A percentile compares a stretch with the other conserved stretches of the same genome.
Evolutionary conservation across 148 eudicot species (phyloP).

Genomic region (Heliosperma pusillum): DNA sequence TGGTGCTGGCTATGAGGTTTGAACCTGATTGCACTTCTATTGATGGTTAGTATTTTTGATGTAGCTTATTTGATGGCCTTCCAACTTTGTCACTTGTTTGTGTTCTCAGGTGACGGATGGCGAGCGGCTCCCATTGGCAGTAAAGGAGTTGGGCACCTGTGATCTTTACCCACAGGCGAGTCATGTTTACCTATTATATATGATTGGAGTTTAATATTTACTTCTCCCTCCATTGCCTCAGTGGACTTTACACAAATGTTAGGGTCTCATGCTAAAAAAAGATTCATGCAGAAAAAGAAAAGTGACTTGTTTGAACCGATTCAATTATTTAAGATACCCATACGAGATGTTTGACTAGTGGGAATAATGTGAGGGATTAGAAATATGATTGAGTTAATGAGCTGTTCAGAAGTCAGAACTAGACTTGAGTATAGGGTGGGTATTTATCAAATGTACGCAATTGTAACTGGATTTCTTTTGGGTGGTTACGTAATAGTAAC

Average conservation of each 20-base stretch:
- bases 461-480: neutral
- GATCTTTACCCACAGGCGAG: conserved; percentile 98
- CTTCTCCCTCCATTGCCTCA: neutral
- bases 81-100: conserved; percentile 14
- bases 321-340: neutral
- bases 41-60: neutral
- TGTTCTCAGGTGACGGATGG: conserved; percentile 85
- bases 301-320: neutral
- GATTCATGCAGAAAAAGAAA: neutral
- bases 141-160: conserved; percentile 95
- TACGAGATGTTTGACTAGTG: neutral
- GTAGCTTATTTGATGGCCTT: neutral
- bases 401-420: neutral
- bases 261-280: neutral
- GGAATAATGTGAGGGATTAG: neutral
- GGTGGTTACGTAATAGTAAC: neutral
- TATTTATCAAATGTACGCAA: neutral
- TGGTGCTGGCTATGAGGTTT: conserved; percentile 90
- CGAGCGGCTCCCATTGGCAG: conserved; percentile 87
- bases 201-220: neutral
- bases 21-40: conserved; percentile 19
- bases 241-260: neutral
- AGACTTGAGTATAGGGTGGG: neutral
- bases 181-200: neutral
- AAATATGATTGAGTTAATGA: neutral